phyloP scores from a whole-genome alignment of 768 basidiomycete species.

The Pleurotus citrinopileatus region DNA sequence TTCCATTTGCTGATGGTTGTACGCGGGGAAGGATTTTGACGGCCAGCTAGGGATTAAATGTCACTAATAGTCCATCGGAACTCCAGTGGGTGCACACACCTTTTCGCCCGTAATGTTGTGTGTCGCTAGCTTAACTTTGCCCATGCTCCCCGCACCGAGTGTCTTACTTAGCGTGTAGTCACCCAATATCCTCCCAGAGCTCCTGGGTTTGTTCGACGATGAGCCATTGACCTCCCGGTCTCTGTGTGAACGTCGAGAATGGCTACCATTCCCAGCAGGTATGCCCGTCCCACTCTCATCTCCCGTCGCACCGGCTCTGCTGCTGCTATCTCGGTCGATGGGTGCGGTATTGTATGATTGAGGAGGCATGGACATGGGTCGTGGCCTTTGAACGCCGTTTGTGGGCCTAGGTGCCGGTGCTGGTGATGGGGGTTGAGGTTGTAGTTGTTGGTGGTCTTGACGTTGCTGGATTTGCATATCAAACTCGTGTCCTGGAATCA shows the following conservation, averaged over 20 bases:
- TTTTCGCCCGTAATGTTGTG: conserved; percentile 90
- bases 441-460: conserved; percentile 24
- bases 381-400: conserved; percentile 39
- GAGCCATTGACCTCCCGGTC: conserved; percentile 1
- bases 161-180: conserved; percentile 98
- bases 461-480: conserved; percentile 53
- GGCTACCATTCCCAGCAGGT: conserved; percentile 3
- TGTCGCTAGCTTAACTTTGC: conserved; percentile 95
- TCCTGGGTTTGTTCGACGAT: conserved; percentile 27
- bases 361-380: conserved; percentile 77
- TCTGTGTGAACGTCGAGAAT: not conserved
- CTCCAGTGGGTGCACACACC: conserved; percentile 43
- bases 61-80: conserved; percentile 3
- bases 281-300: conserved; percentile 6
- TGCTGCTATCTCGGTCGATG: conserved; percentile 8
- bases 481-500: conserved; percentile 61
- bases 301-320: not conserved
- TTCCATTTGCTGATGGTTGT: conserved; percentile 51
- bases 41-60: conserved; percentile 63
- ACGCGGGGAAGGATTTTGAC: conserved; percentile 97
- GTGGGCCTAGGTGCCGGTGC: conserved; percentile 25
- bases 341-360: conserved; percentile 37
- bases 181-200: conserved; percentile 68
- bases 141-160: conserved; percentile 97
- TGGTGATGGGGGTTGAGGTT: conserved; percentile 18